phyloP scores from a whole-genome alignment of 441 rosid genomes.

The Euphorbia corollata region DNA sequence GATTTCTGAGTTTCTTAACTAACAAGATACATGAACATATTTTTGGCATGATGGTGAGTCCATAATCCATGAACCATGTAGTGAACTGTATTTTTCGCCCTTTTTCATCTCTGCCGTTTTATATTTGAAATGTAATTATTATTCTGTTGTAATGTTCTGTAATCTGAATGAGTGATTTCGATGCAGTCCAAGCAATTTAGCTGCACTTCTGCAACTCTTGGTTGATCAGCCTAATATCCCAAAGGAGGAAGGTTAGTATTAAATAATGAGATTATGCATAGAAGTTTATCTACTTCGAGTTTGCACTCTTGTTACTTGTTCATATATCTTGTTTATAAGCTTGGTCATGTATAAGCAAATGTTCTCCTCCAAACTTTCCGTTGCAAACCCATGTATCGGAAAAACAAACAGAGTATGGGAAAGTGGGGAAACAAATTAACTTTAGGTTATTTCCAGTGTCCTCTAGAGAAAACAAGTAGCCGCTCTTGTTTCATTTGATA shows the following conservation, averaged over 20 bases:
- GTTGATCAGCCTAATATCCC: slow-evolving; percentile 74
- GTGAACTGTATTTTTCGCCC: too few relatives aligned
- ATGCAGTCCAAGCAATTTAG: slow-evolving; percentile 52
- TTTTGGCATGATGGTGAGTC: too few relatives aligned
- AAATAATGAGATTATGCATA: not conserved
- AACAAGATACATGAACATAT: too few relatives aligned
- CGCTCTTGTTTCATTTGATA: too few relatives aligned
- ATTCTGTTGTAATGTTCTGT: not conserved
- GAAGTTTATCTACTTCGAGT: not conserved
- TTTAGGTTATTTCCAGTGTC: too few relatives aligned
- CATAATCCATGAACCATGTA: too few relatives aligned
- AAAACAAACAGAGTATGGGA: not conserved
- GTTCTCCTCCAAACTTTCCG: not conserved
- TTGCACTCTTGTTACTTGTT: not conserved
- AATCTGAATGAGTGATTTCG: slow-evolving; percentile 5
- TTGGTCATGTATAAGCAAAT: not conserved
- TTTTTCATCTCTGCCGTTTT: too few relatives aligned
- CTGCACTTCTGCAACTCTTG: slow-evolving; percentile 55
- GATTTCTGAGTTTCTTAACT: too few relatives aligned
- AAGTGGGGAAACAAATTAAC: not conserved
- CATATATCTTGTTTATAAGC: not conserved
- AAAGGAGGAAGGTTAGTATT: slow-evolving; percentile 54
- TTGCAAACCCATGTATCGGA: not conserved
- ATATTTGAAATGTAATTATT: too few relatives aligned
- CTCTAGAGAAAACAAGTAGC: too few relatives aligned